Evolutionary conservation across 2,329 filamentous ascomycete species (phyloP).

Genomic region (Pseudogymnoascus sp.): DNA sequence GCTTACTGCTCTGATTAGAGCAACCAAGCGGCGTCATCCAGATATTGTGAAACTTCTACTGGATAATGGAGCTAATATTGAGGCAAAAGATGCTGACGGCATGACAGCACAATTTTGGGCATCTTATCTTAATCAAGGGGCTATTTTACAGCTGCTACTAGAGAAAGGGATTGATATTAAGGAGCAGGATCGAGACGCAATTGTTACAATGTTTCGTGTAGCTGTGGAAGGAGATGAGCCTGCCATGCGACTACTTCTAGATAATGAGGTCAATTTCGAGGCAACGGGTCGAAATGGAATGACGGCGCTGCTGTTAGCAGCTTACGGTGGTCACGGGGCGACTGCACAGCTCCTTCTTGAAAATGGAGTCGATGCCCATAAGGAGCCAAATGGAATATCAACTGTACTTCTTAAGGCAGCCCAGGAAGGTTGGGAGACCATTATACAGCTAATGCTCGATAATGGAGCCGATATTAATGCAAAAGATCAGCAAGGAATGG

Average conservation of each 20-base stretch:
- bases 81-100: neutral
- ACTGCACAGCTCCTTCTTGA: neutral
- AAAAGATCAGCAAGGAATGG: neutral
- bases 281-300: neutral
- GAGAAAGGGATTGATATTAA: neutral
- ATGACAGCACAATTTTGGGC: neutral
- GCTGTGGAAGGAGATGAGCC: neutral
- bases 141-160: neutral
- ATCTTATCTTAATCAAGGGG: neutral
- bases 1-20: neutral
- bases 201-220: neutral
- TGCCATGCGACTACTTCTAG: neutral
- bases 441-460: neutral
- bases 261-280: neutral
- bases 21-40: no score
- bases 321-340: neutral
- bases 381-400: neutral
- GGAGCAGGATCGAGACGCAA: neutral
- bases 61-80: neutral
- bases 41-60: neutral
- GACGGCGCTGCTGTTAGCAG: neutral
- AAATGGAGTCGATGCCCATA: neutral
- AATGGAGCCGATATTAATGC: neutral
- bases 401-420: neutral
- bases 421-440: neutral